phyloP scores from a whole-genome alignment of 345 rosid species.

The Zanthoxylum bungeanum region DNA sequence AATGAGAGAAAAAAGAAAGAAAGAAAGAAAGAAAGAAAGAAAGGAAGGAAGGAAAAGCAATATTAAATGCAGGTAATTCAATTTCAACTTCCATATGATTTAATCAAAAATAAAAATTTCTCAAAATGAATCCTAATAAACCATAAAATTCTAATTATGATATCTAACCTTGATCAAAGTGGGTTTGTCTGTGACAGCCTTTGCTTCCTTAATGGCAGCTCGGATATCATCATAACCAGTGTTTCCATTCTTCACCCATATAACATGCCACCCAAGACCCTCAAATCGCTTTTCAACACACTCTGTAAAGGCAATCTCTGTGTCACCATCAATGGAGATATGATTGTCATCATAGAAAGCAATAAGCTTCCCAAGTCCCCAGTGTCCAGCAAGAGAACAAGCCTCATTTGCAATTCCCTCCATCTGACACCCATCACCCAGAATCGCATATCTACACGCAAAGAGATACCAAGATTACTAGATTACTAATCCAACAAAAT shows the following conservation, averaged over 20 bases:
- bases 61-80: not conserved
- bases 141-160: too few relatives aligned
- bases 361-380: slow-evolving; percentile 98
- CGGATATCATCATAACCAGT: slow-evolving; percentile 98
- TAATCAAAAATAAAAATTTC: too few relatives aligned
- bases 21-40: not conserved
- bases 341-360: slow-evolving; percentile 99
- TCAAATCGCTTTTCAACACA: slow-evolving; percentile 77
- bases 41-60: not conserved
- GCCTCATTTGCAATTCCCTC: slow-evolving; percentile 95
- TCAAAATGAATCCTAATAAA: not conserved
- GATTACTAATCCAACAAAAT: slow-evolving; percentile 2
- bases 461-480: not conserved
- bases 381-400: slow-evolving; percentile 91
- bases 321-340: slow-evolving; percentile 97
- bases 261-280: slow-evolving; percentile 99
- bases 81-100: not conserved
- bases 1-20: not conserved
- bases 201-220: slow-evolving; percentile 98
- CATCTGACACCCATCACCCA: slow-evolving; percentile 99
- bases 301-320: slow-evolving; percentile 97
- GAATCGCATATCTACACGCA: slow-evolving; percentile 50
- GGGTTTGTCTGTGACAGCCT: slow-evolving; percentile 92
- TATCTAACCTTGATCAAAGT: slow-evolving; percentile 70
- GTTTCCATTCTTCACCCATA: slow-evolving; percentile 99